These are phyloP conservation scores for Yarrowia keelungensis DNA, from an alignment of 805 yeast genomes.

Conservation along the genomic window DNA sequence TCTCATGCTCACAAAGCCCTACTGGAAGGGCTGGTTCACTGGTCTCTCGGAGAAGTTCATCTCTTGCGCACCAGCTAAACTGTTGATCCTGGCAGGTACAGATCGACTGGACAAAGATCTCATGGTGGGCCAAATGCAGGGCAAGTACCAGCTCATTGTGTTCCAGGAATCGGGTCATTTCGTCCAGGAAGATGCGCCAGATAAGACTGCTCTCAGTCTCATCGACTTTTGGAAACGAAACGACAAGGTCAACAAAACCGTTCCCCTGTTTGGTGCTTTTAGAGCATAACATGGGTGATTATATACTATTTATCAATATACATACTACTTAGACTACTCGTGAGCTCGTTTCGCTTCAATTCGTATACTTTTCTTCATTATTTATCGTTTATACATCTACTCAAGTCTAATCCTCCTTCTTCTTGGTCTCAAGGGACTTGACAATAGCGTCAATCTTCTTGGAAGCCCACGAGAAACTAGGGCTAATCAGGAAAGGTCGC, in stretches of 20 bases:
- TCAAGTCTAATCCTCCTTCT: conserved; percentile 8
- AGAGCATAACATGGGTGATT: conserved; percentile 39
- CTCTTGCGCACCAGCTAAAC: conserved; percentile 61
- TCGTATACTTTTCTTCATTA: no score
- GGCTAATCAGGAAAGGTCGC: conserved; percentile 93
- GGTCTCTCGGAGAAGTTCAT: conserved; percentile 66
- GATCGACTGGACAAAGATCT: conserved; percentile 85
- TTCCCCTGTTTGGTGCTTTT: conserved; percentile 50
- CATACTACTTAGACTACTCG: no score
- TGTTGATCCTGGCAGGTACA: conserved; percentile 84
- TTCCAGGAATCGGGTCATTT: conserved; percentile 88
- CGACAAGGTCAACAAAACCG: conserved; percentile 45
- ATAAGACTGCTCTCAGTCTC: conserved; percentile 64
- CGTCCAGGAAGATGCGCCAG: conserved; percentile 90
- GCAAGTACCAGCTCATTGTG: conserved; percentile 84
- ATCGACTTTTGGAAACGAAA: conserved; percentile 51
- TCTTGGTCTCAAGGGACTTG: conserved; percentile 39
- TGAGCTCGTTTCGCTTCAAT: no score
- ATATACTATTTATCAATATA: conserved; percentile 13
- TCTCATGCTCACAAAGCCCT: conserved; percentile 64
- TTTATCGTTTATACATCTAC: conserved; percentile 16
- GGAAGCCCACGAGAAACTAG: conserved; percentile 88
- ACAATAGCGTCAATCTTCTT: conserved; percentile 85
- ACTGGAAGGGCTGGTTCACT: conserved; percentile 83
- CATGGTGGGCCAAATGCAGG: conserved; percentile 98